Evolutionary conservation across 768 basidiomycete species (phyloP).

Genomic region (Dioszegia hungarica): DNA sequence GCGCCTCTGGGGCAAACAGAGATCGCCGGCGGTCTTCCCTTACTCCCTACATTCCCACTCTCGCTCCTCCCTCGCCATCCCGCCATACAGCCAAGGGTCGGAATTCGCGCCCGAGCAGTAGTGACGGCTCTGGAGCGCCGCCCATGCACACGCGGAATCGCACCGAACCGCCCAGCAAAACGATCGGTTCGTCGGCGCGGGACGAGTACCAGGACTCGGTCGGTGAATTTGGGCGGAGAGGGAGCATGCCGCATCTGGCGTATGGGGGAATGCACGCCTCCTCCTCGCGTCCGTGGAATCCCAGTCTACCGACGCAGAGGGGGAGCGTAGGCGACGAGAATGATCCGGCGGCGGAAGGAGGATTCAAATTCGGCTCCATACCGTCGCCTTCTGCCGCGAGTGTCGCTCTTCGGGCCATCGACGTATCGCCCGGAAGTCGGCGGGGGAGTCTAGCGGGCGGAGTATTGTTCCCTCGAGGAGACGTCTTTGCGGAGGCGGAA

Average conservation of each 20-base stretch:
- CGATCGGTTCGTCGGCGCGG: neutral
- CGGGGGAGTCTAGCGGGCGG: conserved; percentile 9
- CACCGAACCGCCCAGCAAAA: conserved; percentile 7
- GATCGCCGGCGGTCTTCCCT: conserved; percentile 42
- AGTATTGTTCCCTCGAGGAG: conserved; percentile 10
- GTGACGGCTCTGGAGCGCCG: conserved; percentile 15
- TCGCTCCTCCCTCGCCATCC: conserved; percentile 39
- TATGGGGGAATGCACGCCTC: conserved; percentile 23
- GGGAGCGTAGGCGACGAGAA: conserved; percentile 31
- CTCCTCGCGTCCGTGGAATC: conserved; percentile 22
- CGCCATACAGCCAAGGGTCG: conserved; percentile 23
- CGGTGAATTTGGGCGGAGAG: conserved; percentile 21
- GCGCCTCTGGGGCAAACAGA: conserved; percentile 5
- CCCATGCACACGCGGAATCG: conserved; percentile 8
- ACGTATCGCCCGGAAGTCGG: conserved; percentile 19
- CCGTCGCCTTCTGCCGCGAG: conserved; percentile 15
- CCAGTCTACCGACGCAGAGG: conserved; percentile 27
- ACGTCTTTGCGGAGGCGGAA: conserved; percentile 39
- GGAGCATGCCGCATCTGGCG: conserved; percentile 34
- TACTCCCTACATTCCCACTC: conserved; percentile 32
- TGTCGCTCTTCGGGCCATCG: conserved; percentile 18
- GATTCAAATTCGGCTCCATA: conserved; percentile 33
- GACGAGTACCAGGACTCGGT: neutral
- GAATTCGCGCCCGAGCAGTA: conserved; percentile 21
- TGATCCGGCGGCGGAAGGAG: conserved; percentile 5